A percentile compares a stretch with the other conserved stretches of the same genome.
These are phyloP conservation scores for Trypanosoma theileri DNA, from an alignment of 208 protist species.

Conservation along the genomic window DNA sequence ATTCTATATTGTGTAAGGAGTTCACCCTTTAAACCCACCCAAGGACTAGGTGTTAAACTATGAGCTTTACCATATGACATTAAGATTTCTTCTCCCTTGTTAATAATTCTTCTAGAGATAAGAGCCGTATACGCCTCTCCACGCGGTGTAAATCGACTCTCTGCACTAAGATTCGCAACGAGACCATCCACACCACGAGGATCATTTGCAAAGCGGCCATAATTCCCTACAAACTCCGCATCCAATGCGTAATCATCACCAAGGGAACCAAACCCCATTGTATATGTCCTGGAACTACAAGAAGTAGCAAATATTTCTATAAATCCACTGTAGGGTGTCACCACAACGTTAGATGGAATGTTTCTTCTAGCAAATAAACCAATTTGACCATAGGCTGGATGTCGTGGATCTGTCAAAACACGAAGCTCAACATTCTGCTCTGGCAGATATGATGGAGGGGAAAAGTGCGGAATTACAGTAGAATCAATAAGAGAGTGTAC, in stretches of 20 bases:
- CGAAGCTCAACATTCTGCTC: conserved; percentile 82
- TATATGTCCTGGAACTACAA: conserved; percentile 87
- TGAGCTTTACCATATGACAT: conserved; percentile 90
- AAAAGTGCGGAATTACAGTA: conserved; percentile 39
- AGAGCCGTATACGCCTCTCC: conserved; percentile 88
- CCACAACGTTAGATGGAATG: conserved; percentile 71
- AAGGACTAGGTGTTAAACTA: conserved; percentile 60
- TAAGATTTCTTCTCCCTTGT: conserved; percentile 83
- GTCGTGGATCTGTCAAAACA: conserved; percentile 67
- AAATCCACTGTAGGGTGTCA: conserved; percentile 81
- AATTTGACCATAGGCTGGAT: conserved; percentile 87
- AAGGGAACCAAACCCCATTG: conserved; percentile 84
- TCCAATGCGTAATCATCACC: conserved; percentile 85
- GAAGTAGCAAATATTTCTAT: conserved; percentile 81
- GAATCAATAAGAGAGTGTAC: conserved; percentile 41
- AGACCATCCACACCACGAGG: conserved; percentile 71
- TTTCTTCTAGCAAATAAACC: conserved; percentile 72
- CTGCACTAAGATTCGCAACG: conserved; percentile 71
- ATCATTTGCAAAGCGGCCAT: conserved; percentile 89
- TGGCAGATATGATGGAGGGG: conserved; percentile 49
- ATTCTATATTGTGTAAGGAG: conserved; percentile 54
- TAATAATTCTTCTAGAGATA: conserved; percentile 69
- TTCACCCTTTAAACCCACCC: conserved; percentile 62
- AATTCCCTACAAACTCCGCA: conserved; percentile 88
- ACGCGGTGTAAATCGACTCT: conserved; percentile 71